Base-by-base conservation (phyloP, 31 red algal species). In the Bonnemaisonia californica region DNA sequence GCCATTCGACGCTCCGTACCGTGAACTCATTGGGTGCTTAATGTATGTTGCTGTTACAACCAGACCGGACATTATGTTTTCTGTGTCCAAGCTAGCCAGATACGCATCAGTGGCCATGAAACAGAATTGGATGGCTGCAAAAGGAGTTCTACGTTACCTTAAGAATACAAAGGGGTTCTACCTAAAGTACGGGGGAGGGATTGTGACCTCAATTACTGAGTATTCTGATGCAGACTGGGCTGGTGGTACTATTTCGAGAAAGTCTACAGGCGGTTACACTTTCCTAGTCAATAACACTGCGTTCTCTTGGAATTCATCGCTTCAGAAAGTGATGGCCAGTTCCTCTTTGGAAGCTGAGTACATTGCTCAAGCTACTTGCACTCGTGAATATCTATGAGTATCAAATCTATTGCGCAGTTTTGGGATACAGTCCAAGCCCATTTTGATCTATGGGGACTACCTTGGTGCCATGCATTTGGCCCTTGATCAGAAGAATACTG, bases 341-440 rank as follows among this genome's bases (percentile, higher is more conserved):
- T 84, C 81, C 27, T 60, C 68, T 4, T 27, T 35, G 11, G 81
- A 62, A 74, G 81, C 81, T 9, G 81, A 84, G 51, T 74, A 73
- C 41, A 74, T 84, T 41, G 40, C 81, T 21, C 30, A 57, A 31
- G 39, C 81, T 28, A 30, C 27, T 26, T 41, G 13, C 26, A 55
- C 66, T 4, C 7, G 1, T 0, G 81, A 84, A 63, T 40, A 42
- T 5, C 69, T 34, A 5, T 84, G 68, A 68, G 54, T 84, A 37
- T n/a, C n/a, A n/a, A n/a, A n/a, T n/a, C n/a, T n/a, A n/a, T n/a
- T n/a, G n/a, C n/a, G n/a, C n/a, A n/a, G n/a, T n/a, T n/a, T n/a
- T n/a, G n/a, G n/a, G n/a, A n/a, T n/a, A n/a, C n/a, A n/a, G n/a
- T n/a, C n/a, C n/a, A n/a, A n/a, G n/a, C n/a, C n/a, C n/a, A n/a